Percentiles rank a stretch among this genome's conserved stretches.
Evolutionary conservation across 768 basidiomycete genomes (phyloP).

Genomic region (Pleurotus sapidus): DNA sequence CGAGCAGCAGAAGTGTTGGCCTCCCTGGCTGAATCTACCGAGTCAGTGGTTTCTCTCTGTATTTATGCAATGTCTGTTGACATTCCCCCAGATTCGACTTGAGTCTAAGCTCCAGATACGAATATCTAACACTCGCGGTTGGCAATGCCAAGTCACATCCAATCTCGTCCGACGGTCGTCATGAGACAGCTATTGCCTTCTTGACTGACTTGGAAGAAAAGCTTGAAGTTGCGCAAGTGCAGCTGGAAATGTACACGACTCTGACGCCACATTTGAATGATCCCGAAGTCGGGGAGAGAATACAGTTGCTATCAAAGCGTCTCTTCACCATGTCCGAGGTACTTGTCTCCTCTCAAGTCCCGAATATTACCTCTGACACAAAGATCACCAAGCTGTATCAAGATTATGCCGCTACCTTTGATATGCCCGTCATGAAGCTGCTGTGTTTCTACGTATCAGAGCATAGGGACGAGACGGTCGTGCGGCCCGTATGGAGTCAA

Average conservation of each 20-base stretch:
- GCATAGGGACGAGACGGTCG: constrained; percentile 80
- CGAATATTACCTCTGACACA: constrained; percentile 5
- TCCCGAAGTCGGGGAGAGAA: constrained; percentile 60
- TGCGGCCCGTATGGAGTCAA: constrained; percentile 85
- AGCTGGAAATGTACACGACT: constrained; percentile 82
- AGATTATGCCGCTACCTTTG: constrained; percentile 83
- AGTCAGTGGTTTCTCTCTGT: constrained; percentile 45
- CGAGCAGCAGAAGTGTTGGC: constrained; percentile 87
- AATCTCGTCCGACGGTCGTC: constrained; percentile 68
- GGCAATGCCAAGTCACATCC: constrained; percentile 96
- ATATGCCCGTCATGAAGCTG: constrained; percentile 79
- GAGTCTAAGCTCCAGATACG: constrained; percentile 70
- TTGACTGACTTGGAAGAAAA: constrained; percentile 95
- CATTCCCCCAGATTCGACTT: constrained; percentile 53
- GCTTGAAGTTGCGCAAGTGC: constrained; percentile 94
- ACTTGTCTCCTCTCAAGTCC: constrained; percentile 15
- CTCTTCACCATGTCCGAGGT: constrained; percentile 88
- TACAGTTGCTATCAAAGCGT: constrained; percentile 53
- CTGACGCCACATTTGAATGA: constrained; percentile 61
- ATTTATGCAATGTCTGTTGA: background rate
- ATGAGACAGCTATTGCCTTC: constrained; percentile 93
- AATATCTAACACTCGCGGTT: constrained; percentile 92
- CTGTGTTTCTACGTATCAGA: constrained; percentile 93
- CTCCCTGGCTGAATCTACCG: constrained; percentile 77
- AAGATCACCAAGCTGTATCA: constrained; percentile 67